Evolutionary conservation across 257 asterid species (phyloP), one percentile per base, ranked within the genome.

Genomic region (Vinca minor): DNA sequence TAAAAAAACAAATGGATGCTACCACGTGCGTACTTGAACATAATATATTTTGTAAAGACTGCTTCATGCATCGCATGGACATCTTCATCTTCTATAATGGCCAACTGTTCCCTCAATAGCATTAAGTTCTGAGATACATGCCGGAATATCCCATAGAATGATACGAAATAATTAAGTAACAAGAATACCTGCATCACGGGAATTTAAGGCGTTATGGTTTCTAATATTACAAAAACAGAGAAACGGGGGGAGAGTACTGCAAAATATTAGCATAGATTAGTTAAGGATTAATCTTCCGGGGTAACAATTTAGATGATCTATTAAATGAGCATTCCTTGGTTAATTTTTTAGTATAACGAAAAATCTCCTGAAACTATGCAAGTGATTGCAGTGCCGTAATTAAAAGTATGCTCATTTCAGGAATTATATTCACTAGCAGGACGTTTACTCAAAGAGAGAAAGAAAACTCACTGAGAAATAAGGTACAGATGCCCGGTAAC

Each of bases 401-500:
- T 6, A 28, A n/a, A 29, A 55, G 39, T 55, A 55, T 5, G 39
- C 21, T 29, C 5, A 4, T 28, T 38, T 28, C 13, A 28, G 15
- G 3, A 54, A 29, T 28, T 54, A 9, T 14, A 28, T 12, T 54
- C 11, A 2, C 60, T n/a, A 14, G 39, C 57, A 25, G 20, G 28
- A 5, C 18, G 25, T 45, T 31, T 15, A 28, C 18, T 21, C 26
- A 59, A 21, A 47, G 20, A 2, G 21, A 26, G 10, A 5, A 55
- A 59, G 62, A 58, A 44, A 44, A 84, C 96, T 83, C 75, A 91
- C 98, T 12, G 83, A 77, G 80, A 91, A 91, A 69, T 80, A 91
- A 65, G 98, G 95, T 2, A 86, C 45, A 39, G 92, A 91, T 65
- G 96, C 95, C 68, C 83, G 81, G 76, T 86, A 81, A 64, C 98